Percentiles rank a stretch among this genome's conserved stretches.
phyloP scores from a whole-genome alignment of 2,329 filamentous ascomycete species.

The Acrocalymma vagum region DNA sequence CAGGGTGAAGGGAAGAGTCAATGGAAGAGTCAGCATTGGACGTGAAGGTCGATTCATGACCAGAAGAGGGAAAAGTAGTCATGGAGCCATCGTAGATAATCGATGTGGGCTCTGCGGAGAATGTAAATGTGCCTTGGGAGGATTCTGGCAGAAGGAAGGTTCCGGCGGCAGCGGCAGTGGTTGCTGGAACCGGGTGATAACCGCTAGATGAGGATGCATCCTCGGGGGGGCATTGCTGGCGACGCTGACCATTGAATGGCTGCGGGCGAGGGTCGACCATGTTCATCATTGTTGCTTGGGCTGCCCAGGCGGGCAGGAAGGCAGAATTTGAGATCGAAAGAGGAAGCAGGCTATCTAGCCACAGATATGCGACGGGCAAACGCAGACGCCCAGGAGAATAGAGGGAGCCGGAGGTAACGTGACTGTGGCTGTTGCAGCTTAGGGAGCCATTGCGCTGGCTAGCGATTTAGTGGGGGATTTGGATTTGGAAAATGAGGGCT shows the following conservation, averaged over 20 bases:
- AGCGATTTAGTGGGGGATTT: slow-evolving; percentile 16
- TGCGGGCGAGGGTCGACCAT: slow-evolving; percentile 42
- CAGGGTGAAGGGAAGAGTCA: slow-evolving; percentile 45
- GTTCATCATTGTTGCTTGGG: slow-evolving; percentile 34
- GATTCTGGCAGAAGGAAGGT: slow-evolving; percentile 38
- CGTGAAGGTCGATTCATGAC: slow-evolving; percentile 39
- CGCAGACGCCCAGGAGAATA: slow-evolving; percentile 20
- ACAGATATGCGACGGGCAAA: slow-evolving; percentile 14
- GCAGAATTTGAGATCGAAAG: slow-evolving; percentile 29
- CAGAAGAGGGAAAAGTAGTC: slow-evolving; percentile 28
- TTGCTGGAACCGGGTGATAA: slow-evolving; percentile 28
- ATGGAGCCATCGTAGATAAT: slow-evolving; percentile 43
- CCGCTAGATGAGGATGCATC: slow-evolving; percentile 37
- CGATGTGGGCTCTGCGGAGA: slow-evolving; percentile 43
- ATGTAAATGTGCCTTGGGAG: slow-evolving; percentile 43
- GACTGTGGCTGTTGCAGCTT: slow-evolving; percentile 31
- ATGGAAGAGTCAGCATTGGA: slow-evolving; percentile 43
- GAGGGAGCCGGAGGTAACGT: slow-evolving; percentile 32
- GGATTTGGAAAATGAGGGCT: too few species aligned
- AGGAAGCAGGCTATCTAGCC: slow-evolving; percentile 13
- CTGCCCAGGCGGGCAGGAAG: slow-evolving; percentile 23
- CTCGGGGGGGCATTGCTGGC: slow-evolving; percentile 44
- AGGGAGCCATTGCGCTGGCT: slow-evolving; percentile 46
- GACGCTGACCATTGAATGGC: slow-evolving; percentile 42
- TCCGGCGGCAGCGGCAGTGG: slow-evolving; percentile 19